These are phyloP conservation scores for Euphorbia pulcherrima DNA, from an alignment of 345 rosid species.

Conservation along the genomic window DNA sequence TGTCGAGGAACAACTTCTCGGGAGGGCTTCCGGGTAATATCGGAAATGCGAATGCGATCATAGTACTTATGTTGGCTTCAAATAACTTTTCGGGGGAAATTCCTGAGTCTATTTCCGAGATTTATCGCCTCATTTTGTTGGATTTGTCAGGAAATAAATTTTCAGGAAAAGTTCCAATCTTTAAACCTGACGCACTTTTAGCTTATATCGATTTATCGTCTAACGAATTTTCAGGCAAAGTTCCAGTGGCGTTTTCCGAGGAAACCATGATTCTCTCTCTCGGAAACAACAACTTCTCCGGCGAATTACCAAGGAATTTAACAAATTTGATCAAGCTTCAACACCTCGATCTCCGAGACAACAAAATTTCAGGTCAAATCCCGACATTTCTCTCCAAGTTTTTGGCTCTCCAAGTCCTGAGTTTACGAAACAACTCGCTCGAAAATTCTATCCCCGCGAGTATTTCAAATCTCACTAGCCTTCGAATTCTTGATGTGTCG, in stretches of 20 bases:
- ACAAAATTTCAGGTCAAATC: constrained; percentile 31
- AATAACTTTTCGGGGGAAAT: constrained; percentile 34
- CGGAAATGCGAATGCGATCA: constrained; percentile 23
- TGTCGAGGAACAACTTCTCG: constrained; percentile 41
- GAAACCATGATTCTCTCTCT: constrained; percentile 24
- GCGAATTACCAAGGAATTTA: constrained; percentile 25
- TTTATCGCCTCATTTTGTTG: constrained; percentile 29
- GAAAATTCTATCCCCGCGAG: constrained; percentile 19
- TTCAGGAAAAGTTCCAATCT: constrained; percentile 27
- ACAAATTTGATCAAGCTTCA: constrained; percentile 28
- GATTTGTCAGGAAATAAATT: constrained; percentile 33
- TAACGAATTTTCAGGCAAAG: constrained; percentile 32
- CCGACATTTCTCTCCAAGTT: constrained; percentile 28
- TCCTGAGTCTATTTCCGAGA: constrained; percentile 26
- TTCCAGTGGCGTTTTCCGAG: constrained; percentile 24
- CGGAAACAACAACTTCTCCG: constrained; percentile 30
- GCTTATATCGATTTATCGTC: constrained; percentile 32
- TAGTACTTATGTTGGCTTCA: constrained; percentile 27
- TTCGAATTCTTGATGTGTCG: constrained; percentile 35
- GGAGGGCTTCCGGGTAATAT: constrained; percentile 38
- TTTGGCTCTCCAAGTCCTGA: constrained; percentile 28
- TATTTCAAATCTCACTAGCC: constrained; percentile 24
- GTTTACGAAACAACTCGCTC: constrained; percentile 27
- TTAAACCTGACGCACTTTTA: constrained; percentile 17
- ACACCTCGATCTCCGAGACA: constrained; percentile 34